A percentile compares a stretch with the other conserved stretches of the same genome.
Conservation (phyloP, 768 basidiomycete genomes). For the Leccinellum rugosiceps region DNA sequence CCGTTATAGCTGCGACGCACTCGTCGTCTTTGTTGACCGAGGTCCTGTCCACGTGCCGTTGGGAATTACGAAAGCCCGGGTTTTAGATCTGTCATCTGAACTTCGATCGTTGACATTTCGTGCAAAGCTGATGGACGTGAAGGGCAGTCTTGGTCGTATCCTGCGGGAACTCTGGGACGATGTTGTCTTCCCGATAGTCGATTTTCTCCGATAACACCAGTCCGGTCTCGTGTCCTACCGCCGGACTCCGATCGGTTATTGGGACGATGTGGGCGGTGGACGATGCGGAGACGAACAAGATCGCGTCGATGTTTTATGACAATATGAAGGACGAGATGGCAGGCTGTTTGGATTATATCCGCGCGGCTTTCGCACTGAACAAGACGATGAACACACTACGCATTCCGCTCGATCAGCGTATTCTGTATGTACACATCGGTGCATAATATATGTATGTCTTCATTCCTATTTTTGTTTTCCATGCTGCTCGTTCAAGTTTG, state of each 20-base stretch:
- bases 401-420: not conserved
- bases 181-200: not conserved
- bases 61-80: not conserved
- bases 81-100: not conserved
- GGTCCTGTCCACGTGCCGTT: not conserved
- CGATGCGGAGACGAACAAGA: not conserved
- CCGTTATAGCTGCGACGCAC: not conserved
- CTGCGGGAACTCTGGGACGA: not conserved
- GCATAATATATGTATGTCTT: not conserved
- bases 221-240: not conserved
- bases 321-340: not conserved
- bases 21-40: not conserved
- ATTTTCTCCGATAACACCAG: not conserved
- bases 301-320: not conserved
- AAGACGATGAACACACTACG: not conserved
- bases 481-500: too few relatives aligned
- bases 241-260: not conserved
- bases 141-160: not conserved
- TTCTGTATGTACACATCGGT: not conserved
- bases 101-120: not conserved
- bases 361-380: not conserved
- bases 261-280: not conserved
- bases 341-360: not conserved
- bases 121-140: too few relatives aligned
- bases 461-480: too few relatives aligned